phyloP scores from a whole-genome alignment of 2,329 filamentous ascomycete species.

The Rachicladosporium sp. region DNA sequence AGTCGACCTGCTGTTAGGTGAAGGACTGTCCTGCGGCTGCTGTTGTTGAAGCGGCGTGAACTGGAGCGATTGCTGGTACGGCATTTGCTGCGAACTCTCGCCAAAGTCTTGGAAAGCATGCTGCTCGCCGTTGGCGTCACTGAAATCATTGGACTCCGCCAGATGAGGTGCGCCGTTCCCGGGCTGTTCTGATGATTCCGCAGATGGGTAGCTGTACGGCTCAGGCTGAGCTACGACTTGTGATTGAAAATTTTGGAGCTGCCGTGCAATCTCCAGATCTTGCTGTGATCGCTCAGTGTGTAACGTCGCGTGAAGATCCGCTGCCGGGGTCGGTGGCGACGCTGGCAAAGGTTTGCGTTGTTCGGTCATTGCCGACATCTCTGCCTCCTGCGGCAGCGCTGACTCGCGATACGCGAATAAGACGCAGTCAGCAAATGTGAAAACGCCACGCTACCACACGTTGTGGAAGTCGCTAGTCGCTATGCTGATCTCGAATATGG shows the following conservation, averaged over 20 bases:
- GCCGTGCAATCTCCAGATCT: conserved; percentile 38
- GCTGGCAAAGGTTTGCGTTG: neutral
- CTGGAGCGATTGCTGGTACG: conserved; percentile 5
- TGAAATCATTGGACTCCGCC: neutral
- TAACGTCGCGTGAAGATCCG: conserved; percentile 19
- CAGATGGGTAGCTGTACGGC: conserved; percentile 6
- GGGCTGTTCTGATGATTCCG: conserved; percentile 5
- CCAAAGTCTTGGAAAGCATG: conserved; percentile 1
- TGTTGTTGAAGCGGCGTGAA: conserved; percentile 5
- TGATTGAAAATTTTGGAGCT: conserved; percentile 34
- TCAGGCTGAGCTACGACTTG: conserved; percentile 20
- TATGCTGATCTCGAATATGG: too few species aligned
- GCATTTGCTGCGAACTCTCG: conserved; percentile 7
- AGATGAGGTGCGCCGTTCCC: neutral
- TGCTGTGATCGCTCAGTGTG: conserved; percentile 34
- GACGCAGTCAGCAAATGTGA: too few species aligned
- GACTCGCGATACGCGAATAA: neutral
- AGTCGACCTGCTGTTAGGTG: too few species aligned
- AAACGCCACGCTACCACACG: too few species aligned
- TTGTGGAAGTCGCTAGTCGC: too few species aligned
- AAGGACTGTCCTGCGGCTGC: neutral
- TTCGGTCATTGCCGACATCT: neutral
- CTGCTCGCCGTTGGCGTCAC: conserved; percentile 5
- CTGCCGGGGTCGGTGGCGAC: neutral
- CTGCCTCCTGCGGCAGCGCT: conserved; percentile 23